Base-by-base conservation (phyloP, 2,329 filamentous ascomycete genomes). In the Blastomyces percursus region DNA sequence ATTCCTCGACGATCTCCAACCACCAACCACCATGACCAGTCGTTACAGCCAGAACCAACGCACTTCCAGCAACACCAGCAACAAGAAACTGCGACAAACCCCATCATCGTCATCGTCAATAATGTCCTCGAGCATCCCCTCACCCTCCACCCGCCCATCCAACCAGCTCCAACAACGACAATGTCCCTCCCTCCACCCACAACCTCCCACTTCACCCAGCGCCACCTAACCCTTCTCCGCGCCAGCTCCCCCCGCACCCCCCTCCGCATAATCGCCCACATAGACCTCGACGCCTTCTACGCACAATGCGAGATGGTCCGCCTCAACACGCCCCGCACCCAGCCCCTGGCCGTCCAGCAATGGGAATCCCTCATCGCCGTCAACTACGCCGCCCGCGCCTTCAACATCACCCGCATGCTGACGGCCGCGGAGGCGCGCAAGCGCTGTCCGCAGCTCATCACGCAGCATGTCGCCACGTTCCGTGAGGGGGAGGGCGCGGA, bases 261-360 rank as follows among this genome's bases (percentile, higher is more conserved):
- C 1, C 81, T 99, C 44, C 86, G 94, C 55, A 89, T 95, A 35
- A 85, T 96, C 68, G 90, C 91, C 7, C 92, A 96, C 74, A 86
- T 97, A 66, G 94, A 99, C 71, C 86, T 99, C 64, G 94, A 99
- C 82, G 93, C 93, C 48, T 99, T 99, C 76, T 99, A 99, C 74
- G 89, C 89, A 3, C 94, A 99, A 79, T 96, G 91, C 72, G 94
- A 99, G 77, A 95, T 92, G 83, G 86, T 96, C 11, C 86, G 94
- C 8, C 81, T 97, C 54, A 86, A 86, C 14, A 79, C 89, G 12
- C 79, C 87, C 16, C 86, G 90, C 65, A 84, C 91, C 63, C 83
- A 86, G 67, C 94, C 94, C 11, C 82, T 99, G 30, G 94, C 91
- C 0, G 94, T 99, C 24, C 92, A 95, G 72, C 93, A 97, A 80